A percentile compares a stretch with the other conserved stretches of the same genome.
phyloP scores from a whole-genome alignment of 768 basidiomycete species.

The Galerina sulciceps region DNA sequence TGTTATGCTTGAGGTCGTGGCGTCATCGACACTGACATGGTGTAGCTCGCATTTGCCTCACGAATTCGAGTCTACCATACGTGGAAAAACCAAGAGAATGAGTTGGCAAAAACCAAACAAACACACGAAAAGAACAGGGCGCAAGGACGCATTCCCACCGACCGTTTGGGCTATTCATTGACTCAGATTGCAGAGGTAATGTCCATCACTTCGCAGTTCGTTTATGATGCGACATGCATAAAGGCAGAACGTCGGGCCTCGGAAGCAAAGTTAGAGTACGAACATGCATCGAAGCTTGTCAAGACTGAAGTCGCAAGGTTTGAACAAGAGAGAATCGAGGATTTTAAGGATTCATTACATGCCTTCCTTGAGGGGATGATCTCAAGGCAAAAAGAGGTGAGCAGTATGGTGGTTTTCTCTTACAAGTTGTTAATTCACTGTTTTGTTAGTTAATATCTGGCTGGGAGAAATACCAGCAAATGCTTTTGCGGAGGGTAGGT shows the following conservation, averaged over 20 bases:
- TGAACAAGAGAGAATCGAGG: conserved; percentile 91
- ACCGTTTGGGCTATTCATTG: conserved; percentile 74
- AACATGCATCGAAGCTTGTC: conserved; percentile 83
- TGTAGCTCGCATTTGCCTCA: conserved; percentile 83
- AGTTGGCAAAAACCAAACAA: conserved; percentile 72
- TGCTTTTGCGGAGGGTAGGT: conserved; percentile 57
- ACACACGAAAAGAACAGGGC: conserved; percentile 82
- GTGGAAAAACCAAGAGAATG: conserved; percentile 83
- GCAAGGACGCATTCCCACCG: conserved; percentile 73
- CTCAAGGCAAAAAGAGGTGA: conserved; percentile 76
- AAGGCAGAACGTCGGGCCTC: conserved; percentile 86
- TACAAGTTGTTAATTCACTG: not conserved
- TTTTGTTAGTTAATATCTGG: conserved; percentile 62
- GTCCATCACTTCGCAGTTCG: not conserved
- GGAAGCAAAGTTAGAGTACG: conserved; percentile 88
- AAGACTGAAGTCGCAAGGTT: conserved; percentile 91
- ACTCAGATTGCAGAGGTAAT: conserved; percentile 81
- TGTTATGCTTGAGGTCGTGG: conserved; percentile 27
- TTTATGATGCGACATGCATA: not conserved
- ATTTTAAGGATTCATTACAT: conserved; percentile 87
- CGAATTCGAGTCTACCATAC: conserved; percentile 81
- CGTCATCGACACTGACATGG: not conserved
- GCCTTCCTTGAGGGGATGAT: conserved; percentile 89
- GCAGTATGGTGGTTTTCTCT: conserved; percentile 17
- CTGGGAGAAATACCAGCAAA: conserved; percentile 86